A percentile compares a stretch with the other conserved stretches of the same genome.
Conservation (phyloP, 805 yeast species). For the Kodamaea fukazawae region DNA sequence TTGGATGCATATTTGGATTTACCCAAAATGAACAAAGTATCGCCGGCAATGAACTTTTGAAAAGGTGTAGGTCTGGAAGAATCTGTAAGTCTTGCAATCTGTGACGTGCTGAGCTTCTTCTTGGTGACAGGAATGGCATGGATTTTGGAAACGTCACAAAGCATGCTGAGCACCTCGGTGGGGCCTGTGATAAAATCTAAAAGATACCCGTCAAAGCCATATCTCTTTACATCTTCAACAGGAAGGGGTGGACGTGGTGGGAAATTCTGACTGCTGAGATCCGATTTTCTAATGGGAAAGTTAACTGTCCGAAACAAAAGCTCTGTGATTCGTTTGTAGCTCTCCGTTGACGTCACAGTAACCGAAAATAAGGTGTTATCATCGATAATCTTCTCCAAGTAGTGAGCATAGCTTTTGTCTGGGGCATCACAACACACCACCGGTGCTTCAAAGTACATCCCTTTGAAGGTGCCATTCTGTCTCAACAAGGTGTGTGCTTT, state of each 20-base stretch:
- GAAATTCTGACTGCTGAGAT: background rate
- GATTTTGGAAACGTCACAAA: constrained; percentile 51
- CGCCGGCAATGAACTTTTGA: constrained; percentile 59
- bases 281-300: constrained; percentile 51
- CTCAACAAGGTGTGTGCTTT: constrained; percentile 41
- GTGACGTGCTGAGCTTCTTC: constrained; percentile 40
- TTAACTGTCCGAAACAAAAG: constrained; percentile 37
- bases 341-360: constrained; percentile 52
- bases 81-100: constrained; percentile 36
- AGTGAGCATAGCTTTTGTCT: constrained; percentile 48
- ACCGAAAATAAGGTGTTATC: constrained; percentile 56
- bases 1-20: constrained; percentile 64
- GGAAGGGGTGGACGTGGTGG: constrained; percentile 19
- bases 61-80: constrained; percentile 45
- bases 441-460: constrained; percentile 69
- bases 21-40: constrained; percentile 46
- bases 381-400: constrained; percentile 57
- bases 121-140: constrained; percentile 62
- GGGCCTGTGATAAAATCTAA: constrained; percentile 77
- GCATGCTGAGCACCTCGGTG: constrained; percentile 63
- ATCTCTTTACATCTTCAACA: constrained; percentile 32
- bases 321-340: constrained; percentile 46
- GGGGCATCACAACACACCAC: constrained; percentile 57
- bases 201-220: constrained; percentile 81
- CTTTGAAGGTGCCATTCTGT: constrained; percentile 33